phyloP scores from a whole-genome alignment of 768 basidiomycete species.

The Wakefieldia striispora region DNA sequence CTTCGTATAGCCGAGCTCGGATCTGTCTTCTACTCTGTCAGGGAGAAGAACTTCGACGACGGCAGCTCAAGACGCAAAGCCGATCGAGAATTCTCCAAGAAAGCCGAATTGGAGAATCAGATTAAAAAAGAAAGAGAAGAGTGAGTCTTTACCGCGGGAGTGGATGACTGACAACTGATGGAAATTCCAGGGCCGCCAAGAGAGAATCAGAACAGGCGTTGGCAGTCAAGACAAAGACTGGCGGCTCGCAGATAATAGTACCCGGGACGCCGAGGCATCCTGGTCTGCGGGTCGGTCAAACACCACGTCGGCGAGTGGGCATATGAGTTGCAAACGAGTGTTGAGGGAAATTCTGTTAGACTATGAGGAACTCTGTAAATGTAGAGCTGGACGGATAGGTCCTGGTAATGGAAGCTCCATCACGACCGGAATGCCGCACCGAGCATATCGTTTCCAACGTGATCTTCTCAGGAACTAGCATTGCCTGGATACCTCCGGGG shows the following conservation, averaged over 20 bases:
- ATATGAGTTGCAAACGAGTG: constrained; percentile 39
- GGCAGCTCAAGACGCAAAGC: constrained; percentile 71
- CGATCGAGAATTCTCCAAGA: constrained; percentile 88
- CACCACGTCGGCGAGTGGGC: constrained; percentile 71
- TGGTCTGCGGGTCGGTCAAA: constrained; percentile 67
- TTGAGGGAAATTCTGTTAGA: constrained; percentile 1
- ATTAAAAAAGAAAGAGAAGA: constrained; percentile 83
- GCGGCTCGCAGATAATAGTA: constrained; percentile 66
- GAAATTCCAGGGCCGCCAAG: constrained; percentile 50
- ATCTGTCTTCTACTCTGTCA: constrained; percentile 95
- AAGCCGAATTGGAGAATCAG: constrained; percentile 88
- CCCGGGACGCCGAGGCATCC: constrained; percentile 79
- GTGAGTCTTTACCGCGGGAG: constrained; percentile 28
- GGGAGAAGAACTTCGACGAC: constrained; percentile 97
- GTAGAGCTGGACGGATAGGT: not conserved
- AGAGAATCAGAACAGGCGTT: constrained; percentile 60
- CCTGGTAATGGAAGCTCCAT: too few relatives aligned
- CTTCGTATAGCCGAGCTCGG: constrained; percentile 76
- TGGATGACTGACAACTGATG: constrained; percentile 6
- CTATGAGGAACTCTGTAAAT: not conserved
- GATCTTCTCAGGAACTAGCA: constrained; percentile 9
- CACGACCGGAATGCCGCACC: not conserved
- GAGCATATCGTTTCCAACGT: not conserved
- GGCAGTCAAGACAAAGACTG: constrained; percentile 50
- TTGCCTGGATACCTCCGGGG: constrained; percentile 10